Evolutionary conservation across 1,284 basidiomycete genomes (phyloP).

Genomic region (Leucoagaricus sp.): DNA sequence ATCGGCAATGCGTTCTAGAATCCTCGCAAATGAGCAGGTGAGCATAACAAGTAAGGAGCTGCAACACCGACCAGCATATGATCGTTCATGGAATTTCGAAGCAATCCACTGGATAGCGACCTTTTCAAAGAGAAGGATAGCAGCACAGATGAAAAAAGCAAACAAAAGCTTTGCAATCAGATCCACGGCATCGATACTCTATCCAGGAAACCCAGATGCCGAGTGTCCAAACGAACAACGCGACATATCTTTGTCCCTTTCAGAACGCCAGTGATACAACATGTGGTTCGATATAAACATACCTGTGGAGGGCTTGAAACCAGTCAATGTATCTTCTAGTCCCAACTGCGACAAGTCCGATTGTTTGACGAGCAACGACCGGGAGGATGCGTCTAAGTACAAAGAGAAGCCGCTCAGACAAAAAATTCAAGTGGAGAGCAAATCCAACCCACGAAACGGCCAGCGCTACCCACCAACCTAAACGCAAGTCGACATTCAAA

Average conservation of each 20-base stretch:
- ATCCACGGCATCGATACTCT: constrained; percentile 40
- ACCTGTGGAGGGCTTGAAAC: constrained; percentile 66
- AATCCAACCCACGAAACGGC: constrained; percentile 58
- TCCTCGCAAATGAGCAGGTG: background rate
- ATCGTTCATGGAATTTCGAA: constrained; percentile 84
- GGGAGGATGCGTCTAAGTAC: constrained; percentile 62
- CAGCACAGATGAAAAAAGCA: constrained; percentile 71
- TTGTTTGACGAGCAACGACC: constrained; percentile 54
- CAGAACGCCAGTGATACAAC: background rate
- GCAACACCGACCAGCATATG: constrained; percentile 66
- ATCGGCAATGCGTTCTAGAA: constrained; percentile 76
- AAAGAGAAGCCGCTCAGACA: constrained; percentile 8
- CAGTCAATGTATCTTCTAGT: constrained; percentile 78
- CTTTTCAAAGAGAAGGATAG: constrained; percentile 82
- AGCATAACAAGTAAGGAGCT: background rate
- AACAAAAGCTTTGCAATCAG: constrained; percentile 72
- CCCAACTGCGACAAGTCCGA: constrained; percentile 74
- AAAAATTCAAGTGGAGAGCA: background rate
- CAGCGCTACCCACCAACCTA: constrained; percentile 82
- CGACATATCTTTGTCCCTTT: constrained; percentile 54
- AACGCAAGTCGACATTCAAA: constrained; percentile 12
- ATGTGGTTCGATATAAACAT: constrained; percentile 19
- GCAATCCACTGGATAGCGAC: constrained; percentile 87
- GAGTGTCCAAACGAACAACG: constrained; percentile 75
- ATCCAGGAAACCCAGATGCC: constrained; percentile 69